A percentile compares a stretch with the other conserved stretches of the same genome.
These are phyloP conservation scores for Musa balbisiana DNA, from an alignment of 202 grass and related monocot species.

Conservation along the genomic window DNA sequence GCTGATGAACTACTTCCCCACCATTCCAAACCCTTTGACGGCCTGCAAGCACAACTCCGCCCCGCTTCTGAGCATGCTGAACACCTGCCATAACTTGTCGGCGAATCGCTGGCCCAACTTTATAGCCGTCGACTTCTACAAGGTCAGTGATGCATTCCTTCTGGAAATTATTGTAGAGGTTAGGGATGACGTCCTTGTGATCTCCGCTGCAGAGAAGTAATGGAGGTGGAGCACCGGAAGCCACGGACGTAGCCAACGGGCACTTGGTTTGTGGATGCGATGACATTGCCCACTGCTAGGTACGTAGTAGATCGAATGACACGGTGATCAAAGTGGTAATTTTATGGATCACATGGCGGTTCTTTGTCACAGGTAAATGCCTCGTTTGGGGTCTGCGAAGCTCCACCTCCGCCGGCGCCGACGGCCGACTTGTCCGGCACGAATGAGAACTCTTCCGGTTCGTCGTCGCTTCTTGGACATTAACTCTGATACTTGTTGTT, in stretches of 20 bases:
- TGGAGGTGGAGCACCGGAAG: slow-evolving; percentile 67
- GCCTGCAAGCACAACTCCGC: slow-evolving; percentile 71
- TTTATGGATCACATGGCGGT: neutral
- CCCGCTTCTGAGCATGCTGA: slow-evolving; percentile 70
- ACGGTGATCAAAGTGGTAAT: neutral
- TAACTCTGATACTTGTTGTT: neutral
- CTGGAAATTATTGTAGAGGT: slow-evolving; percentile 2
- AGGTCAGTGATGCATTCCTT: slow-evolving; percentile 29
- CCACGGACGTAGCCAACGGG: slow-evolving; percentile 68
- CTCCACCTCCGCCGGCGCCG: neutral
- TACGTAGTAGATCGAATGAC: slow-evolving; percentile 7
- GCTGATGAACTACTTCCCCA: slow-evolving; percentile 82
- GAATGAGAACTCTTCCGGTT: neutral
- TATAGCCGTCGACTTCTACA: slow-evolving; percentile 91
- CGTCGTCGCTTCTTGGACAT: neutral
- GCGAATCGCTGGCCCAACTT: slow-evolving; percentile 80
- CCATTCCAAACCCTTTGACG: slow-evolving; percentile 26
- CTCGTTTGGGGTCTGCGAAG: neutral
- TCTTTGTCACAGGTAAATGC: neutral
- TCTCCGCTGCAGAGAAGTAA: slow-evolving; percentile 50
- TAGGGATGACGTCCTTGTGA: neutral
- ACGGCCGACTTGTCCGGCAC: no score
- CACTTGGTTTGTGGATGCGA: slow-evolving; percentile 80
- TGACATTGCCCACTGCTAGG: slow-evolving; percentile 83
- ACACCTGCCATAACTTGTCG: slow-evolving; percentile 60